These are phyloP conservation scores for Aurinia saxatilis DNA, from an alignment of 345 rosid species.

Conservation along the genomic window DNA sequence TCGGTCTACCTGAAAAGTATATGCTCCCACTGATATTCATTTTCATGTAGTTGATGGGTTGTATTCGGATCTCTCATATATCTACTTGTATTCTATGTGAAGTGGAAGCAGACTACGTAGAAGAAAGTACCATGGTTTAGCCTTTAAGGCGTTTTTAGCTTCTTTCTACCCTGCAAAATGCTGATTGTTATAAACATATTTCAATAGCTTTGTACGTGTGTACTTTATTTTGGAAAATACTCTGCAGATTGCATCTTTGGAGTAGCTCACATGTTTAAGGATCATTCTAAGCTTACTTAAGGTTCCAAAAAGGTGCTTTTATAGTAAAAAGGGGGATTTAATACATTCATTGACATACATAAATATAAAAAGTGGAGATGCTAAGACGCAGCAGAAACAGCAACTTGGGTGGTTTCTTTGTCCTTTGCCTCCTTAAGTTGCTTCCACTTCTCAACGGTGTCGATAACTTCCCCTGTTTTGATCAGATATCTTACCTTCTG, in stretches of 20 bases:
- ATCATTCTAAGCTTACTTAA: neutral
- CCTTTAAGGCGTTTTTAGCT: too few relatives aligned
- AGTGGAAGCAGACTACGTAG: too few relatives aligned
- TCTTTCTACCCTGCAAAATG: too few relatives aligned
- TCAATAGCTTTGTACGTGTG: too few relatives aligned
- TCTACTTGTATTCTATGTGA: too few relatives aligned
- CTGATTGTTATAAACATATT: too few relatives aligned
- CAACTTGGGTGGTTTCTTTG: constrained; percentile 52
- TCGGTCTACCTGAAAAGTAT: too few relatives aligned
- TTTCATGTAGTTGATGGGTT: too few relatives aligned
- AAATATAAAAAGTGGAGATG: constrained; percentile 1
- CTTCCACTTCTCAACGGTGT: constrained; percentile 66
- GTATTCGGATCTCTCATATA: too few relatives aligned
- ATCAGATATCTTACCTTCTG: constrained; percentile 59
- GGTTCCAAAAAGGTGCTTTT: neutral
- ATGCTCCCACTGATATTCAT: too few relatives aligned
- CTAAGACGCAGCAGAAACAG: constrained; percentile 23
- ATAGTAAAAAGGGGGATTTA: neutral
- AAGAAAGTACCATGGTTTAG: too few relatives aligned
- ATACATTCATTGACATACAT: constrained; percentile 9
- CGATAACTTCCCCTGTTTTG: constrained; percentile 85
- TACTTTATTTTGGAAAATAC: neutral
- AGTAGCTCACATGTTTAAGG: neutral
- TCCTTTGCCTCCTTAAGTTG: constrained; percentile 55
- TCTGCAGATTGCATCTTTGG: neutral